phyloP scores from a whole-genome alignment of 1,139 yeast species.

The Candida anutae region DNA sequence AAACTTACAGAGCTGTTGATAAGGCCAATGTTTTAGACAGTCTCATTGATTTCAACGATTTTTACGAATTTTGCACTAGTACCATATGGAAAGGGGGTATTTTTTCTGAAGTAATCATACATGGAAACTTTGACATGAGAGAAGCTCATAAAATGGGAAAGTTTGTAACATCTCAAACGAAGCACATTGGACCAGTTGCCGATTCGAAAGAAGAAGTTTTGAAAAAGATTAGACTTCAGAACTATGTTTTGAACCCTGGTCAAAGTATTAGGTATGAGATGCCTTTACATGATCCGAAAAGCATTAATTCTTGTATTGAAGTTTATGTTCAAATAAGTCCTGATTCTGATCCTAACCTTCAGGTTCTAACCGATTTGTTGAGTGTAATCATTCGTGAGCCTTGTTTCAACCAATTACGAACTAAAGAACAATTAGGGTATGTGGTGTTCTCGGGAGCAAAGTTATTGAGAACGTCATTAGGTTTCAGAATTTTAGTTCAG shows the following conservation, averaged over 20 bases:
- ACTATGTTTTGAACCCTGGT: conserved; percentile 36
- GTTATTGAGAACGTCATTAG: conserved; percentile 65
- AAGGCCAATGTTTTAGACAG: conserved; percentile 45
- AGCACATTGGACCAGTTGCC: conserved; percentile 27
- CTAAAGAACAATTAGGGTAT: conserved; percentile 87
- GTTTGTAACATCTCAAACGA: conserved; percentile 14
- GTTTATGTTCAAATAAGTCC: conserved; percentile 65
- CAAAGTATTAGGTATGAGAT: conserved; percentile 44
- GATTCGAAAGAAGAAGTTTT: conserved; percentile 27
- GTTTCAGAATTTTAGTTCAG: conserved; percentile 75
- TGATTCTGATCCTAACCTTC: conserved; percentile 17
- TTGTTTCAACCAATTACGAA: conserved; percentile 79
- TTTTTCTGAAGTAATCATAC: conserved; percentile 63
- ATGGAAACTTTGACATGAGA: conserved; percentile 62
- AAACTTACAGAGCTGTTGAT: conserved; percentile 57
- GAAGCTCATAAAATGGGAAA: conserved; percentile 36
- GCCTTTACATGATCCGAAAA: conserved; percentile 53
- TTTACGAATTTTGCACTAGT: conserved; percentile 34
- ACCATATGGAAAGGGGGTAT: conserved; percentile 40
- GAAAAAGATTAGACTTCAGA: conserved; percentile 16
- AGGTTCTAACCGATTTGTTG: conserved; percentile 54
- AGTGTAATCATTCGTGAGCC: conserved; percentile 78
- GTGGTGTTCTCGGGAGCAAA: conserved; percentile 78
- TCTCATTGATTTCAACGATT: conserved; percentile 29
- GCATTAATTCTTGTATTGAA: conserved; percentile 81